Percentiles rank a stretch among this genome's conserved stretches.
Conservation (phyloP, 1,139 yeast genomes). For the Meyerozyma athensensis region DNA sequence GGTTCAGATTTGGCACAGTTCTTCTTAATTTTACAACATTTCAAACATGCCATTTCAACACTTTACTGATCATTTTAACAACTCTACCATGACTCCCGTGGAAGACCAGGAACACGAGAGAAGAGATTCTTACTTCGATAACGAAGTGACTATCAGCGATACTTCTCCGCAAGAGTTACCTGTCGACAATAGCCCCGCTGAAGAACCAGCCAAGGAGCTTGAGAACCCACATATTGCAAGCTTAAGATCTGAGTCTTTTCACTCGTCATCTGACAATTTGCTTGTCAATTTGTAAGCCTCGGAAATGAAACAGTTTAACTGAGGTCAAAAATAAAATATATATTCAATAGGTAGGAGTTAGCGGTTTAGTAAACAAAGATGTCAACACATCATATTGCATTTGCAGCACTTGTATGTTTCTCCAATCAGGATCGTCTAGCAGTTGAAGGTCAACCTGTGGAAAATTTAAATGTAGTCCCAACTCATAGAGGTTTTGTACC, state of each 20-base stretch:
- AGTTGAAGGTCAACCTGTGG: slow-evolving; percentile 7
- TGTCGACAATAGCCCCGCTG: background rate
- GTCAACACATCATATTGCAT: background rate
- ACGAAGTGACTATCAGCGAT: slow-evolving; percentile 2
- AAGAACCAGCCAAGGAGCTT: slow-evolving; percentile 5
- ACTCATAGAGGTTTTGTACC: slow-evolving; percentile 31
- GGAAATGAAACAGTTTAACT: background rate
- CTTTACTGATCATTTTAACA: slow-evolving; percentile 15
- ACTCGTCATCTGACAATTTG: slow-evolving; percentile 24
- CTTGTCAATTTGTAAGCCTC: slow-evolving; percentile 24
- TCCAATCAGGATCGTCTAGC: slow-evolving; percentile 21
- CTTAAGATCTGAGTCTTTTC: slow-evolving; percentile 15
- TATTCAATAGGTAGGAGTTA: slow-evolving; percentile 3
- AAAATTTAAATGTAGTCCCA: slow-evolving; percentile 18
- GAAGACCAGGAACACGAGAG: slow-evolving; percentile 7
- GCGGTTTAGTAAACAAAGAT: background rate
- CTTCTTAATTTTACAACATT: background rate
- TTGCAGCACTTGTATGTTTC: slow-evolving; percentile 2
- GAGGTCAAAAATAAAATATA: background rate
- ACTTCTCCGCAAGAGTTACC: slow-evolving; percentile 7
- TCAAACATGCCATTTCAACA: slow-evolving; percentile 13
- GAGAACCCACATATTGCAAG: slow-evolving; percentile 8
- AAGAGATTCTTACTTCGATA: slow-evolving; percentile 11
- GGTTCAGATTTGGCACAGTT: background rate
- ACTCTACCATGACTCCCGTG: slow-evolving; percentile 15